Percentiles rank a stretch among this genome's conserved stretches.
Evolutionary conservation across 306 rosid genomes (phyloP).

Genomic region (Citrullus amarus): DNA sequence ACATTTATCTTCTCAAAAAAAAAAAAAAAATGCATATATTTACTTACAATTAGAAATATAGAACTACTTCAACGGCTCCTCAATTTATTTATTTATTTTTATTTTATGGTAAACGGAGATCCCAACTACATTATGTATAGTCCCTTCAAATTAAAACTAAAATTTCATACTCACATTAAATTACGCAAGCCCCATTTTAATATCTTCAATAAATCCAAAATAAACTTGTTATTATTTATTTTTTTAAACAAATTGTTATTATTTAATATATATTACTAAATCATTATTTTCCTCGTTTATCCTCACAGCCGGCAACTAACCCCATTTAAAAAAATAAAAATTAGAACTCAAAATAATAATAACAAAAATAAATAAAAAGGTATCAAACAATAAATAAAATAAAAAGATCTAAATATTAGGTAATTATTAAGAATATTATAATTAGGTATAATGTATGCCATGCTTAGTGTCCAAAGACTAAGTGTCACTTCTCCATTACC

Average conservation of each 20-base stretch:
- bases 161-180: background rate
- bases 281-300: background rate
- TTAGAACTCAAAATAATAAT: no score
- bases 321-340: background rate
- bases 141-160: background rate
- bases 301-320: background rate
- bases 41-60: background rate
- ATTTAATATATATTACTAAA: no score
- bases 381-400: no score
- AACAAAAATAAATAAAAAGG: no score
- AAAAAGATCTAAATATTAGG: no score
- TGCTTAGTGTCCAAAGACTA: no score
- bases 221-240: no score
- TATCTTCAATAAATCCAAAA: background rate
- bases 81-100: background rate
- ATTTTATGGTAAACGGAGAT: background rate
- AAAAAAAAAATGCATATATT: background rate
- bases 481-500: no score
- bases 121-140: background rate
- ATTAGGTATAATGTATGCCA: no score
- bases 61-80: background rate
- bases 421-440: no score
- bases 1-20: no score
- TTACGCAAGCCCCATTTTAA: background rate
- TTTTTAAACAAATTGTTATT: no score